Conservation (phyloP, 2,329 filamentous ascomycete species). For the Cercospora sp. region DNA sequence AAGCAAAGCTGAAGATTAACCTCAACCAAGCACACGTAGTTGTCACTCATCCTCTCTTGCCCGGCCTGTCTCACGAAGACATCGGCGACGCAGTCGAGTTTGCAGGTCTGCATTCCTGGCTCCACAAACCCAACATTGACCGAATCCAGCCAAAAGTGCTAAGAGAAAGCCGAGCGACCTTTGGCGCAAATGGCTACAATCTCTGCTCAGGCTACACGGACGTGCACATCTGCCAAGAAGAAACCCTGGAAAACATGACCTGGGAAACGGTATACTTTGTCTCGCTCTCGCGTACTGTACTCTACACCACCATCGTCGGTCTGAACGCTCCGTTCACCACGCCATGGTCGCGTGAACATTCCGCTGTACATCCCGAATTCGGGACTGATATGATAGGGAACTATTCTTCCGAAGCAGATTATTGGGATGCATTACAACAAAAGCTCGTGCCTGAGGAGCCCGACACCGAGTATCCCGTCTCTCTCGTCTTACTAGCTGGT, state of each 20-base stretch:
- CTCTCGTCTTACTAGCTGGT: neutral
- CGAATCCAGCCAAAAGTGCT: neutral
- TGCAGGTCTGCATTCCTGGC: neutral
- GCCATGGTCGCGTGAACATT: neutral
- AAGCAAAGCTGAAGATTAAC: neutral
- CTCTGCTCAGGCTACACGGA: neutral
- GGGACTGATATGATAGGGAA: neutral
- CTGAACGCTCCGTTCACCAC: neutral
- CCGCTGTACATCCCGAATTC: neutral
- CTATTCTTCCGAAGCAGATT: neutral
- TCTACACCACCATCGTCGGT: neutral
- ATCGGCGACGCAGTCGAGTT: neutral
- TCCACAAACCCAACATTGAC: neutral
- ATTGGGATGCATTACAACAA: neutral
- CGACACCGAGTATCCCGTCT: neutral
- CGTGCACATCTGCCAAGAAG: neutral
- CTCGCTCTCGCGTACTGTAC: neutral
- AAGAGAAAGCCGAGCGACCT: neutral
- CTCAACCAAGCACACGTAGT: neutral
- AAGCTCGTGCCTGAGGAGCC: neutral
- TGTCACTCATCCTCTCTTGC: neutral
- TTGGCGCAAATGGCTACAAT: neutral
- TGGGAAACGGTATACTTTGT: neutral
- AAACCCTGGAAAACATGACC: neutral
- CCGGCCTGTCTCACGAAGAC: neutral